phyloP scores from a whole-genome alignment of 2,329 filamentous ascomycete genomes.

The Pyrenochaeta sp. region DNA sequence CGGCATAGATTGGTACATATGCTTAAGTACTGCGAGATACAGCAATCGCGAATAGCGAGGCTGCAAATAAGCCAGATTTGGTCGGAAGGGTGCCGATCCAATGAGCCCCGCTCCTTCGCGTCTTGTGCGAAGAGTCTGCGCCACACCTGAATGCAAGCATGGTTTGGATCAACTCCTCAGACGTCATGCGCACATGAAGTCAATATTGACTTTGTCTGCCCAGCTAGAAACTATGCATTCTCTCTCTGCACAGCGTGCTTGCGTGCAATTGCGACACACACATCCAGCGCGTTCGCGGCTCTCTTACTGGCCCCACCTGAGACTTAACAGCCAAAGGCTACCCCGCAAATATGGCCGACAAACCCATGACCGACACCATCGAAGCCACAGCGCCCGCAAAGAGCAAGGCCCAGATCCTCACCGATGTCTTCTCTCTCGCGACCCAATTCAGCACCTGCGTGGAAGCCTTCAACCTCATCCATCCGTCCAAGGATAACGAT shows the following conservation, averaged over 20 bases:
- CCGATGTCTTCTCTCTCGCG: constrained; percentile 53
- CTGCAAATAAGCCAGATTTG: constrained; percentile 17
- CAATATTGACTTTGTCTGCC: constrained; percentile 17
- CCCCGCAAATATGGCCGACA: constrained; percentile 35
- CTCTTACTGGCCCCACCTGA: neutral
- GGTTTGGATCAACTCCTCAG: constrained; percentile 24
- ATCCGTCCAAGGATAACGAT: constrained; percentile 53
- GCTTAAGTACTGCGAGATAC: constrained; percentile 18
- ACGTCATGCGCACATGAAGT: constrained; percentile 40
- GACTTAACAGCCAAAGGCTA: constrained; percentile 3
- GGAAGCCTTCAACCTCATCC: constrained; percentile 57
- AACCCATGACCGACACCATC: constrained; percentile 25
- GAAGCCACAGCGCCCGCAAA: constrained; percentile 27
- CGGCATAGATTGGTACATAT: constrained; percentile 9
- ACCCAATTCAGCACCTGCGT: constrained; percentile 58
- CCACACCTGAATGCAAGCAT: constrained; percentile 32
- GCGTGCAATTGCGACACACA: neutral
- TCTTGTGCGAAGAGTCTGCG: constrained; percentile 30
- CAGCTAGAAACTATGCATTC: neutral
- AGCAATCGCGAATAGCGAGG: constrained; percentile 20
- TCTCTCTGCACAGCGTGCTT: neutral
- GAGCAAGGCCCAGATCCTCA: constrained; percentile 46
- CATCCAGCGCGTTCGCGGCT: neutral
- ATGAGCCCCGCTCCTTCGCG: constrained; percentile 34
- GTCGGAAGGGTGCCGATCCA: constrained; percentile 17